Evolutionary conservation across 768 basidiomycete genomes (phyloP).

Genomic region (Rhizopogon roseolus): DNA sequence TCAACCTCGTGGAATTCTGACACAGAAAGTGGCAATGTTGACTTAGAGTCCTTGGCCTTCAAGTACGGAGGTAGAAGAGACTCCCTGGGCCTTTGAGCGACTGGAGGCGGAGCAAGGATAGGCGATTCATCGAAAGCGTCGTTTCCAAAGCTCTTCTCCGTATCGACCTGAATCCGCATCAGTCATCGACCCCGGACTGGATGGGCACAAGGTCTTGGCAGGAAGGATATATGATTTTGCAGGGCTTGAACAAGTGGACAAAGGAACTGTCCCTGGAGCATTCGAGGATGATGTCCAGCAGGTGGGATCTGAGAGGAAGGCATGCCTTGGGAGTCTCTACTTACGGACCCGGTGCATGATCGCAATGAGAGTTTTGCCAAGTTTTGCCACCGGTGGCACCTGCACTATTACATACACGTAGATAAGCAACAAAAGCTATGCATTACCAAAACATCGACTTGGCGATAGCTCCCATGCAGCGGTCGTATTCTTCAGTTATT

Average conservation of each 20-base stretch:
- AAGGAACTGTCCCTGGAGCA: too few relatives aligned
- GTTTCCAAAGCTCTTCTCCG: conserved; percentile 19
- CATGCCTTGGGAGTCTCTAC: too few relatives aligned
- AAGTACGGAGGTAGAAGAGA: background rate
- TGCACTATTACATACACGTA: too few relatives aligned
- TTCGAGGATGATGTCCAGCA: too few relatives aligned
- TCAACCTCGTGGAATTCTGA: background rate
- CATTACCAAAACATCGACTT: conserved; percentile 68
- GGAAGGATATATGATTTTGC: too few relatives aligned
- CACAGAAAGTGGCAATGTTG: background rate
- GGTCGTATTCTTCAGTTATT: conserved; percentile 45
- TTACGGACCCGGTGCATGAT: too few relatives aligned
- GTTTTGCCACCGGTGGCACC: too few relatives aligned
- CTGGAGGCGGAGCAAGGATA: conserved; percentile 4
- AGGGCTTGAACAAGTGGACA: conserved; percentile 14
- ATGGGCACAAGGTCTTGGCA: conserved; percentile 56
- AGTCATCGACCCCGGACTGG: too few relatives aligned
- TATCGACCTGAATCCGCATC: conserved; percentile 22
- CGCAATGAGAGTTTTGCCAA: too few relatives aligned
- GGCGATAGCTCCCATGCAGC: conserved; percentile 57
- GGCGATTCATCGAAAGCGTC: conserved; percentile 18
- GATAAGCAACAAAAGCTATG: background rate
- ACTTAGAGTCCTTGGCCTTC: background rate
- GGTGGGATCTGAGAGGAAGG: too few relatives aligned
- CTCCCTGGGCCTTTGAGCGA: conserved; percentile 1